A percentile compares a stretch with the other conserved stretches of the same genome.
phyloP scores from a whole-genome alignment of 2,329 filamentous ascomycete species.

The Penicillium sp. region DNA sequence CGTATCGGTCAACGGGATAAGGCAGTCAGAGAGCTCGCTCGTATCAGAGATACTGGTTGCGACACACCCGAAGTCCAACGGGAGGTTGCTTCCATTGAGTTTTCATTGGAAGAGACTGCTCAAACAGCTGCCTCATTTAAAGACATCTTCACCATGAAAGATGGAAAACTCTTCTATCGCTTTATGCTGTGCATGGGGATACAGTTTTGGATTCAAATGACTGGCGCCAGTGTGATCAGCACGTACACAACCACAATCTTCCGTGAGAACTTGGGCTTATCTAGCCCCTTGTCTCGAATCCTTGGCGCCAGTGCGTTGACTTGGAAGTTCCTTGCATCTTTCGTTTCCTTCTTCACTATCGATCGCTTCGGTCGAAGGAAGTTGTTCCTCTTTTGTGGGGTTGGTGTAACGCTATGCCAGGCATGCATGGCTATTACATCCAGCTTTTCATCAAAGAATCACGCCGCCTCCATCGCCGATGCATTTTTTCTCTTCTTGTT shows the following conservation, averaged over 20 bases:
- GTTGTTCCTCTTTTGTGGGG: conserved; percentile 7
- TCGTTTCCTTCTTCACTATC: conserved; percentile 5
- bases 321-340: conserved; percentile 8
- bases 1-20: conserved; percentile 20
- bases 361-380: conserved; percentile 9
- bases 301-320: conserved; percentile 8
- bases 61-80: conserved; percentile 41
- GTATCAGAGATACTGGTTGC: conserved; percentile 4
- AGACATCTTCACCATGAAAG: conserved; percentile 55
- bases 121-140: conserved; percentile 47
- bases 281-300: not conserved
- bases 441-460: not conserved
- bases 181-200: conserved; percentile 50
- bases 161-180: conserved; percentile 52
- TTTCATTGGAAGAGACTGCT: conserved; percentile 45
- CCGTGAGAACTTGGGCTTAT: conserved; percentile 3
- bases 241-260: conserved; percentile 38
- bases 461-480: not conserved
- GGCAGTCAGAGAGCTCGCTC: conserved; percentile 20
- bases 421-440: conserved; percentile 3
- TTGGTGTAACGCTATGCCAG: conserved; percentile 9
- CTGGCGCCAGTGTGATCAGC: conserved; percentile 35
- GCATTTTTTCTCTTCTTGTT: conserved; percentile 6
- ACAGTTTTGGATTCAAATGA: conserved; percentile 49
- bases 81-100: conserved; percentile 52